Evolutionary conservation across 2,329 filamentous ascomycete species (phyloP), one percentile per base, ranked within the genome.

Genomic region (Didymella keratinophila): DNA sequence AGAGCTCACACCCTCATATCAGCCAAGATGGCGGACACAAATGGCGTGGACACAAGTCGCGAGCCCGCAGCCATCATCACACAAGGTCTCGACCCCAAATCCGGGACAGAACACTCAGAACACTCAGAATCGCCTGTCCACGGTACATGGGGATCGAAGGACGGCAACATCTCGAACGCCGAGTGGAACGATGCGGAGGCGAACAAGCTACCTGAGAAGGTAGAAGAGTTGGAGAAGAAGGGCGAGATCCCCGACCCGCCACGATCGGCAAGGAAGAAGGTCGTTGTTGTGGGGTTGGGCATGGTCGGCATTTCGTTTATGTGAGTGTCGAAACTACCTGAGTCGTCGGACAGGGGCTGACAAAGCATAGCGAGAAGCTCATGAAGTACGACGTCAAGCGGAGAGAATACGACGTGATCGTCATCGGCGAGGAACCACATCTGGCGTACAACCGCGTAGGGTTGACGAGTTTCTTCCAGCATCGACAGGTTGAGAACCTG

Each of bases 271-370:
- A 44, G 56, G 50, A 92, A 91, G 75, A 87, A 84, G 71, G 79
- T 96, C 34, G 92, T 96, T 2, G 87, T 96, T 36, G 91, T 96
- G 37, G 93, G 93, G 10, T 78, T 97, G 78, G 93, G 93, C 2
- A 97, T 97, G 93, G 93, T 97, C 43, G 92, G 90, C 37, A 89
- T 95, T 66, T 88, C 90, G 41, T 94, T 96, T 75, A 92, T 96
- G 90, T 94, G 79, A 83, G 89, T 82, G n/a, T 11, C 6, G 9
- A 2, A 27, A 14, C 6, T 11, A 18, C 34, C 20, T 7, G 9
- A 21, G n/a, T 5, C 12, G 11, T 12, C 4, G 16, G 18, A 16
- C 4, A 2, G 10, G 12, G 7, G 12, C 45, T 56, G 23, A 56
- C 28, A 3, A 32, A 7, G 18, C 1, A 63, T 67, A 96, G 92